These are phyloP conservation scores for Rubia tinctorum DNA, from an alignment of 305 asterid species.

Conservation along the genomic window DNA sequence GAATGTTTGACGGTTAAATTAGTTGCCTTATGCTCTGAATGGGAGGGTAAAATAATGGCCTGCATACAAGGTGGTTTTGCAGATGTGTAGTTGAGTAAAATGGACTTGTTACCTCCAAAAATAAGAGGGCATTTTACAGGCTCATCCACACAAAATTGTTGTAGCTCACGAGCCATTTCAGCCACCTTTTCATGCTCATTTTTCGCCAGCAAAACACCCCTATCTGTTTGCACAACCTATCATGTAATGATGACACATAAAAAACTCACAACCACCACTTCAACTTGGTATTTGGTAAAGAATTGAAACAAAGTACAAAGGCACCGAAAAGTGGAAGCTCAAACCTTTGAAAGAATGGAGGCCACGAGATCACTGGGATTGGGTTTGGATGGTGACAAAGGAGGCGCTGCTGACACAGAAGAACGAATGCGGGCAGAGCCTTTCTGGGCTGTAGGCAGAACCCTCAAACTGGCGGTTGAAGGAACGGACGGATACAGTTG, in stretches of 20 bases:
- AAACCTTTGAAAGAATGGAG: constrained; percentile 65
- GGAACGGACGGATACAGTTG: constrained; percentile 1
- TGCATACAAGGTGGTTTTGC: neutral
- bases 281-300: neutral
- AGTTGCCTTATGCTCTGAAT: neutral
- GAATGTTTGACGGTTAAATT: neutral
- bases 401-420: constrained; percentile 43
- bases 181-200: constrained; percentile 75
- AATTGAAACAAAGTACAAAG: neutral
- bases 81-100: neutral
- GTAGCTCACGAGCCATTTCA: constrained; percentile 57
- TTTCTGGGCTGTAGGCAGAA: constrained; percentile 18
- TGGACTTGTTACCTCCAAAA: constrained; percentile 64
- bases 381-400: constrained; percentile 39
- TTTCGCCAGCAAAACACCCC: constrained; percentile 58
- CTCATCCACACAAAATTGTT: constrained; percentile 59
- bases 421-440: constrained; percentile 30
- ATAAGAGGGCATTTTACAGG: constrained; percentile 93
- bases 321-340: neutral
- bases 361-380: constrained; percentile 66
- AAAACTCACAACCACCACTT: neutral
- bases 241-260: neutral
- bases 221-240: constrained; percentile 69
- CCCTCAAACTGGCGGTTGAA: neutral
- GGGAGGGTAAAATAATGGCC: neutral